Evolutionary conservation across 495 filamentous ascomycete species (phyloP).

Genomic region (Friedmanniomyces simplex): DNA sequence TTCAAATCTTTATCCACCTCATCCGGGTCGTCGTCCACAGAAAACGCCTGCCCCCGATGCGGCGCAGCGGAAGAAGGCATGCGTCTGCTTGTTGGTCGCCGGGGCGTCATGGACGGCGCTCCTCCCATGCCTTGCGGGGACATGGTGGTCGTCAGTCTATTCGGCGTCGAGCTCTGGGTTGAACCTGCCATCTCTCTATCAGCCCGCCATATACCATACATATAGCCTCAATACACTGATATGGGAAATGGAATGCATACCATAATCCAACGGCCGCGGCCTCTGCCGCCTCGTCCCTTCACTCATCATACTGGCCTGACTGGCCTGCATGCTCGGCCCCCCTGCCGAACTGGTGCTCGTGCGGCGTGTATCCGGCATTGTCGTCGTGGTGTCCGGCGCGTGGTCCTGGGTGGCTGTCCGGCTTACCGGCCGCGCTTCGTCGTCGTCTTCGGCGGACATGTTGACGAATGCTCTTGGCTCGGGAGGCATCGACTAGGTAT

Average conservation of each 20-base stretch:
- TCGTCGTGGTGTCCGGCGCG: not conserved
- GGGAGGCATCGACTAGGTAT: not conserved
- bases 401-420: not conserved
- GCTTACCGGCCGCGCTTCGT: not conserved
- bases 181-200: not conserved
- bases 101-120: slow-evolving; percentile 48
- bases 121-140: not conserved
- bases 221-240: not conserved
- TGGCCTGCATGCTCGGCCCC: slow-evolving; percentile 6
- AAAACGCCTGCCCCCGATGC: slow-evolving; percentile 79
- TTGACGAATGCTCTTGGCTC: not conserved
- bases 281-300: slow-evolving; percentile 3
- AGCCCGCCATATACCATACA: not conserved
- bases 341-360: slow-evolving; percentile 13
- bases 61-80: slow-evolving; percentile 65
- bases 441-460: not conserved
- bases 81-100: slow-evolving; percentile 48
- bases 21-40: slow-evolving; percentile 77
- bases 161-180: not conserved
- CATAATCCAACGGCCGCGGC: slow-evolving; percentile 14
- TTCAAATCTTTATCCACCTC: slow-evolving; percentile 61
- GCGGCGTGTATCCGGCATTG: slow-evolving; percentile 7
- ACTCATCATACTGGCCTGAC: slow-evolving; percentile 2
- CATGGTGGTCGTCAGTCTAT: not conserved
- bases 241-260: slow-evolving; percentile 5